Evolutionary conservation across 1,139 yeast genomes (phyloP).

Genomic region (Ashbya aceris): DNA sequence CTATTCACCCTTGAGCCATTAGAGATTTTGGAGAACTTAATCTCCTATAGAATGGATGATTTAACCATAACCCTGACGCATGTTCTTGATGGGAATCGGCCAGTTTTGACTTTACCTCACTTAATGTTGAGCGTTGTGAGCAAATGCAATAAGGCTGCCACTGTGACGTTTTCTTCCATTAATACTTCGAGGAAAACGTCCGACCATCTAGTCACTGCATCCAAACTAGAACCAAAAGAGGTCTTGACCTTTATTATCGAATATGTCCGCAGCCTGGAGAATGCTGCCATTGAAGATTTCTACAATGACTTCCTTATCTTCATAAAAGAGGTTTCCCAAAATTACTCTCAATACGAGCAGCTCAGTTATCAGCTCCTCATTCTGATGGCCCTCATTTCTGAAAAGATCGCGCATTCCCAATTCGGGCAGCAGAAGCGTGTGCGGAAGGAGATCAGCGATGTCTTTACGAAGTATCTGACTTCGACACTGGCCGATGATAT

Average conservation of each 20-base stretch:
- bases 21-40: constrained; percentile 61
- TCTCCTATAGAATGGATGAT: constrained; percentile 29
- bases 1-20: constrained; percentile 61
- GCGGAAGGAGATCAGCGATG: constrained; percentile 59
- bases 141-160: constrained; percentile 32
- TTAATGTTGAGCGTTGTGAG: constrained; percentile 47
- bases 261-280: constrained; percentile 58
- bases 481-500: constrained; percentile 28
- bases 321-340: constrained; percentile 47
- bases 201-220: constrained; percentile 12
- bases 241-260: constrained; percentile 30
- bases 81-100: constrained; percentile 77
- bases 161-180: constrained; percentile 16
- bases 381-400: constrained; percentile 42
- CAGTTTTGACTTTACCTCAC: constrained; percentile 65
- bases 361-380: constrained; percentile 45
- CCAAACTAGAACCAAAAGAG: constrained; percentile 15
- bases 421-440: constrained; percentile 53
- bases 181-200: constrained; percentile 8
- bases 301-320: constrained; percentile 53
- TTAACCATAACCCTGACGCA: constrained; percentile 32
- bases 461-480: constrained; percentile 47
- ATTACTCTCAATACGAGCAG: constrained; percentile 40
- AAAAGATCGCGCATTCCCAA: constrained; percentile 48
- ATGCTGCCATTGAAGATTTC: constrained; percentile 68